A percentile compares a stretch with the other conserved stretches of the same genome.
phyloP scores from a whole-genome alignment of 2,329 filamentous ascomycete species.

The Penicillium sp. region DNA sequence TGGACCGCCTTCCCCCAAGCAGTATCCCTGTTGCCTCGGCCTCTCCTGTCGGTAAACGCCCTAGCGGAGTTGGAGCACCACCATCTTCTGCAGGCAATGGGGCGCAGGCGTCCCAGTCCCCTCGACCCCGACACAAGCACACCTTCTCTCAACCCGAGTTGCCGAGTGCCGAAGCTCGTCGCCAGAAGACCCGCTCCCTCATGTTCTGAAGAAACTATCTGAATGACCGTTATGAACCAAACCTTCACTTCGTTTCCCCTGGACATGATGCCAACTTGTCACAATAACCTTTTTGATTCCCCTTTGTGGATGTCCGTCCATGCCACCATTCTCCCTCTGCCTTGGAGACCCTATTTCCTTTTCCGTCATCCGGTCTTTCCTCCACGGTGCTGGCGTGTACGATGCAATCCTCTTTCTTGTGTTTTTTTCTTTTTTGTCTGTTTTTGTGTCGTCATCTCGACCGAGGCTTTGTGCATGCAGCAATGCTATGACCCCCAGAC shows the following conservation, averaged over 20 bases:
- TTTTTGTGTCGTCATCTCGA: conserved; percentile 14
- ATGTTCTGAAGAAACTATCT: conserved; percentile 39
- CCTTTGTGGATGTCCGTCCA: conserved; percentile 19
- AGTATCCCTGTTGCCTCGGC: conserved; percentile 24
- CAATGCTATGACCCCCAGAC: conserved; percentile 28
- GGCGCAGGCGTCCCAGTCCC: conserved; percentile 36
- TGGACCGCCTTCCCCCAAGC: conserved; percentile 31
- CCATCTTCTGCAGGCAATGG: conserved; percentile 31
- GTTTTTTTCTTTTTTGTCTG: conserved; percentile 13
- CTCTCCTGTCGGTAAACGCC: conserved; percentile 31
- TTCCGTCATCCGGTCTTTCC: conserved; percentile 7
- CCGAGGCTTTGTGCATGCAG: conserved; percentile 19
- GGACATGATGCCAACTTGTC: conserved; percentile 32
- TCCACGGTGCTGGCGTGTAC: conserved; percentile 29
- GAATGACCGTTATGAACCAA: conserved; percentile 19
- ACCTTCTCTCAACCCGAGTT: conserved; percentile 46
- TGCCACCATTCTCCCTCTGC: conserved; percentile 15
- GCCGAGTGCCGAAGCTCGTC: conserved; percentile 40
- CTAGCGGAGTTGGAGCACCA: conserved; percentile 23
- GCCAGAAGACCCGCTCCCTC: conserved; percentile 48
- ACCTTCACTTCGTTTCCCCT: conserved; percentile 27
- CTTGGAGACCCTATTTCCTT: conserved; percentile 16
- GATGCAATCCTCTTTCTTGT: conserved; percentile 16
- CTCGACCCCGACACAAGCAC: conserved; percentile 45
- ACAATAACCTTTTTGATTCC: conserved; percentile 28